A percentile compares a stretch with the other conserved stretches of the same genome.
Conservation (phyloP, 345 rosid genomes). For the Rhodamnia rubescens region DNA sequence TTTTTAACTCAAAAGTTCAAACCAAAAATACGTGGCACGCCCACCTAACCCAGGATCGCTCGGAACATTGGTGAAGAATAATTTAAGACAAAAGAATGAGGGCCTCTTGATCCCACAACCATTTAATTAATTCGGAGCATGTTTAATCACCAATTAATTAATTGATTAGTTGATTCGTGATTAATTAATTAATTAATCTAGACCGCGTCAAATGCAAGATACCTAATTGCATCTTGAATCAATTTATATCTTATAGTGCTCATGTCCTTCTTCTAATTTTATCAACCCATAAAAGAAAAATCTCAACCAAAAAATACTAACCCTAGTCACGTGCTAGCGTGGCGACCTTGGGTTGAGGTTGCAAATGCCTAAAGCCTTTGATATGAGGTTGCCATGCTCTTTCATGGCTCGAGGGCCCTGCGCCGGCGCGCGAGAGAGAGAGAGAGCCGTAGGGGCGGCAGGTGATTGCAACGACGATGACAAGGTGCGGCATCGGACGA, state of each 20-base stretch:
- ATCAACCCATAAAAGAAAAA: background rate
- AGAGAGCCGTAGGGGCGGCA: background rate
- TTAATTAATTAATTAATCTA: background rate
- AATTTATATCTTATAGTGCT: background rate
- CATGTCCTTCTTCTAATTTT: background rate
- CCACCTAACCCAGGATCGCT: background rate
- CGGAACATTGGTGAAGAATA: background rate
- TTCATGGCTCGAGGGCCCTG: background rate
- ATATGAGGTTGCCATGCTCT: background rate
- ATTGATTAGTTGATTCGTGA: background rate
- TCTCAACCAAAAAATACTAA: background rate
- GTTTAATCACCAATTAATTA: too few species aligned
- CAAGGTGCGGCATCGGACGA: background rate
- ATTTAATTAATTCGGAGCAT: background rate
- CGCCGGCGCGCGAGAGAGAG: background rate
- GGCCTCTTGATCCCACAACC: background rate
- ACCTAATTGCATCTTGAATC: background rate
- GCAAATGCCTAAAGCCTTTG: background rate
- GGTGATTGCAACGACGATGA: background rate
- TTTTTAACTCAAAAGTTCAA: background rate
- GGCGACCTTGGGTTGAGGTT: background rate
- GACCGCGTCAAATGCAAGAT: background rate
- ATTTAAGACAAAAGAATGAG: background rate
- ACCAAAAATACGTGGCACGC: background rate
- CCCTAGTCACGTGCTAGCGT: background rate